Evolutionary conservation across 768 basidiomycete species (phyloP), one percentile per base, ranked within the genome.

Genomic region (Suillus bovinus): DNA sequence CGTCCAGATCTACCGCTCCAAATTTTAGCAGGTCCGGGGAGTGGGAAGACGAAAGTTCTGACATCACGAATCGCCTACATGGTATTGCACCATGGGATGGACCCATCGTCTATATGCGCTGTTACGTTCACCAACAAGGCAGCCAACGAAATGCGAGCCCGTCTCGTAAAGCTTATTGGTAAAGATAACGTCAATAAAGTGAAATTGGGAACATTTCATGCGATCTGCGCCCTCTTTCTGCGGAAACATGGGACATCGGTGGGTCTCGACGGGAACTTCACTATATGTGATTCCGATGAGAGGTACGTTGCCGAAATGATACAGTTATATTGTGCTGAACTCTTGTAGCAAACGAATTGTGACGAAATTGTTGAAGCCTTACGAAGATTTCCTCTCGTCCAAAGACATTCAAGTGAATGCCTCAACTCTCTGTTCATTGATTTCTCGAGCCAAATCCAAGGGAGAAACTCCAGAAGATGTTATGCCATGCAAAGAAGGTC

Each of bases 121-220:
- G 90, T 95, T 13, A 96, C 86, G 0, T 96, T 95, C 72, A 94
- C 93, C 11, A 94, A 94, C 77, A 93, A 93, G 73, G 93, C 93
- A 17, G 92, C 93, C 1, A 88, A 85, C 63, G 94, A 95, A 77
- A 94, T 95, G 92, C 81, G 84, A 58, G 80, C 84, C 57, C 81
- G 94, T 4, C 77, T 96, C 34, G 75, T 76, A 22, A 84, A 82
- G 63, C 74, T 94, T 4, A 80, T 96, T 39, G 93, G 93, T 5
- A 81, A 84, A 42, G 72, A 82, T 31, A 69, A 69, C 3, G 87
- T 86, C 0, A 74, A 77, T 13, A 75, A 80, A 42, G 78, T 95
- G 27, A 80, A 79, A 65, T 78, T 85, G 86, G 91, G 91, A 7
- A 93, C 91, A 0, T 93, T 93, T 67, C 91, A 93, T 70, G 83